Percentiles rank a stretch among this genome's conserved stretches.
phyloP scores from a whole-genome alignment of 176 grass and related monocot species.

The Secale cereale region DNA sequence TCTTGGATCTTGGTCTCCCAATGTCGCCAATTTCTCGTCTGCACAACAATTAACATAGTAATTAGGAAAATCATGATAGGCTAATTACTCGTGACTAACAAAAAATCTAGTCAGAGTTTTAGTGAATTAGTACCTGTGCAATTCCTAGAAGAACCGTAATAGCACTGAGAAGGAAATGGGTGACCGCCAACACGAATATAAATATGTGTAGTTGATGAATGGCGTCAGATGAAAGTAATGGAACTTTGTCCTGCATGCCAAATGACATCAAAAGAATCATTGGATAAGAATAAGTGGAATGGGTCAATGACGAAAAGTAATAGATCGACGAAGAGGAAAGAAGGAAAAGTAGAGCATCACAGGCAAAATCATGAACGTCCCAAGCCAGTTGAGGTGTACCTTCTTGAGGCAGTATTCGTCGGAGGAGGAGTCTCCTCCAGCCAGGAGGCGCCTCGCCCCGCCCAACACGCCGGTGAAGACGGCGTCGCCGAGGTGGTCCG shows the following conservation, averaged over 20 bases:
- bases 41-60: neutral
- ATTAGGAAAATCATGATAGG: neutral
- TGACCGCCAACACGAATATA: slow-evolving; percentile 76
- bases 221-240: slow-evolving; percentile 60
- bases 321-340: neutral
- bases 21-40: slow-evolving; percentile 63
- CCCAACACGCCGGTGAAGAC: slow-evolving; percentile 19
- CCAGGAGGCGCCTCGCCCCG: slow-evolving; percentile 47
- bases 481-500: slow-evolving; percentile 21
- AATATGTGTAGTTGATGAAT: slow-evolving; percentile 91
- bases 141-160: slow-evolving; percentile 65
- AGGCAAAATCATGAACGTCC: neutral
- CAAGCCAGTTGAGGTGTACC: slow-evolving; percentile 17
- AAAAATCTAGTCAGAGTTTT: neutral
- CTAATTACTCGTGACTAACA: neutral
- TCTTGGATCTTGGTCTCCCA: slow-evolving; percentile 59
- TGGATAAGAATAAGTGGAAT: neutral
- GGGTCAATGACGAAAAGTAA: neutral
- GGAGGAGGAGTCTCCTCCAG: slow-evolving; percentile 13
- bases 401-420: slow-evolving; percentile 39
- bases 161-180: slow-evolving; percentile 74
- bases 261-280: neutral
- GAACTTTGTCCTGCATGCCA: slow-evolving; percentile 52
- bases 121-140: slow-evolving; percentile 41
- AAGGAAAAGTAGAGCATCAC: neutral